phyloP scores from a whole-genome alignment of 345 rosid genomes.

The Sisymbrium irio region DNA sequence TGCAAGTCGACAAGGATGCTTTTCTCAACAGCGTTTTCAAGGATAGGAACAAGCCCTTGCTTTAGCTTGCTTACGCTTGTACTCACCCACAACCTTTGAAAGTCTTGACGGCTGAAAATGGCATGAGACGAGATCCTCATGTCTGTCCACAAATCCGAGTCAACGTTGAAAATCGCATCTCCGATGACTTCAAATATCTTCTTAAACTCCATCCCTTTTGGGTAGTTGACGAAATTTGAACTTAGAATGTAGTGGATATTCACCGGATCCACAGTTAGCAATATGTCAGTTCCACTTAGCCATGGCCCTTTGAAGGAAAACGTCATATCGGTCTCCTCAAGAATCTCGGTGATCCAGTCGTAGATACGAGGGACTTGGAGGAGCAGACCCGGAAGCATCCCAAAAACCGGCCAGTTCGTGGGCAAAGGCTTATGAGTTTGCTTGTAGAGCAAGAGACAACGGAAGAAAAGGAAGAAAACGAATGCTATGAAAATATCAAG shows the following conservation, averaged over 20 bases:
- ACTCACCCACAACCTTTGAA: not conserved
- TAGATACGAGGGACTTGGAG: not conserved
- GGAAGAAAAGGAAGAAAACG: not conserved
- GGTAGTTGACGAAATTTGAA: not conserved
- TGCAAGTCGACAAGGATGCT: constrained; percentile 31
- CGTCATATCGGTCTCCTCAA: not conserved
- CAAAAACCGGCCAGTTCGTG: not conserved
- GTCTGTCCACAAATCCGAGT: not conserved
- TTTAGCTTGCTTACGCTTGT: not conserved
- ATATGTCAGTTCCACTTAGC: not conserved
- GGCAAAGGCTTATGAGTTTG: not conserved
- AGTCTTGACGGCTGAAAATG: not conserved
- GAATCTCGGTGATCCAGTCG: not conserved
- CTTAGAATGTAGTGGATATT: not conserved
- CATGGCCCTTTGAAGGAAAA: not conserved
- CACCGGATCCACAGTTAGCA: not conserved
- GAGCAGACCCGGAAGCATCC: not conserved
- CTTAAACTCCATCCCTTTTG: not conserved
- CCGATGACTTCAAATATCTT: not conserved
- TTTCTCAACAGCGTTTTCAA: constrained; percentile 15
- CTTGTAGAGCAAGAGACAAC: not conserved
- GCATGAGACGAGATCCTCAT: not conserved
- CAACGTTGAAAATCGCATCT: not conserved
- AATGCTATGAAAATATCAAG: not conserved
- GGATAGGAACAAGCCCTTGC: not conserved